Conservation (phyloP, 805 yeast species). For the Saccharomycopsis javanensis region DNA sequence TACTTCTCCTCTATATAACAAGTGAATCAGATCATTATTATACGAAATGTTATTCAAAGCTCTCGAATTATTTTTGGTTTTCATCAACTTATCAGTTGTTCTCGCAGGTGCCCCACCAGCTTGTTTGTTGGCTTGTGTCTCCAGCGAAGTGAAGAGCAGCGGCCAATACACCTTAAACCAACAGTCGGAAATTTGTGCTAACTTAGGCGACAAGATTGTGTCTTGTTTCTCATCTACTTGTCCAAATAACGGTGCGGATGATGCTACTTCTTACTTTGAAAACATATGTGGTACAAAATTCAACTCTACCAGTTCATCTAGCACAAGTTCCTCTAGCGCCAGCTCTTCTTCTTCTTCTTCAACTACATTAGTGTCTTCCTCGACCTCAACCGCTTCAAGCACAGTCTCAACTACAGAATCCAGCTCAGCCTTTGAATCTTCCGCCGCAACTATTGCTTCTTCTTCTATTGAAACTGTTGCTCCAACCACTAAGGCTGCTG, state of each 20-base stretch:
- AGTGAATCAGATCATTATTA: not conserved
- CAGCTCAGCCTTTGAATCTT: not conserved
- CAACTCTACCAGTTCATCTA: conserved; percentile 20
- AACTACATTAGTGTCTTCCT: not conserved
- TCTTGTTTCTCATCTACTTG: conserved; percentile 60
- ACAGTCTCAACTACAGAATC: not conserved
- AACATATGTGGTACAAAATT: conserved; percentile 40
- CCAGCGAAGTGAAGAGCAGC: conserved; percentile 44
- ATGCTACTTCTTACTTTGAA: conserved; percentile 53
- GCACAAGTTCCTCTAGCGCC: conserved; percentile 5
- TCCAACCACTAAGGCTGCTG: not conserved
- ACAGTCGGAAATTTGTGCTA: conserved; percentile 34
- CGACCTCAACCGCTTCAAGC: not conserved
- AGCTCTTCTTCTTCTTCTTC: conserved; percentile 17
- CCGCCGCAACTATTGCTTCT: not conserved
- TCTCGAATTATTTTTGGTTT: not conserved
- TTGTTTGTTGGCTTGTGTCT: conserved; percentile 81
- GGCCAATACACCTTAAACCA: conserved; percentile 16
- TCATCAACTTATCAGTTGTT: conserved; percentile 1
- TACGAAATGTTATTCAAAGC: not conserved
- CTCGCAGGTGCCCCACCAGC: conserved; percentile 76
- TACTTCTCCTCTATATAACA: not conserved
- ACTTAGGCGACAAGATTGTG: conserved; percentile 43
- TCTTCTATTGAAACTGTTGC: not conserved
- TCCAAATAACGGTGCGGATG: conserved; percentile 49